Evolutionary conservation across 2,329 filamentous ascomycete species (phyloP), one percentile per base, ranked within the genome.

Genomic region (Lasiodiplodia sp.): DNA sequence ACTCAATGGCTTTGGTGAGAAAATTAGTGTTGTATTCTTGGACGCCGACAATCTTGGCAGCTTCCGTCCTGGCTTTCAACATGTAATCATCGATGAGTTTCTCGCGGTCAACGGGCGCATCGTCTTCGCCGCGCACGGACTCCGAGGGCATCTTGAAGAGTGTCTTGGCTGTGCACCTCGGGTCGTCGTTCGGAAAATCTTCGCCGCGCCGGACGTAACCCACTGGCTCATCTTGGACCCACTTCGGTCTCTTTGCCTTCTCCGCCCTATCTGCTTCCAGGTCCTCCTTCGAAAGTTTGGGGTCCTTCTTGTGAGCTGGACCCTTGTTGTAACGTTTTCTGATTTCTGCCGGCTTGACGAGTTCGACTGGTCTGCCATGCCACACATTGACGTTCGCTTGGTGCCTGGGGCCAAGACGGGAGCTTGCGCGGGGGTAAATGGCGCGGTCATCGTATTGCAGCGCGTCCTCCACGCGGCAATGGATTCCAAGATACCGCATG

Each of bases 401-500:
- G 79, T 98, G 94, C 67, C 94, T 90, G 11, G 94, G 93, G 8
- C 96, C 96, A 47, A 98, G 85, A 47, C 96, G 91, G 67, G 96
- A 98, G 77, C 94, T 96, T 18, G 96, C 95, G 72, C 96, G 91
- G 10, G 96, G 96, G 77, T 98, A 98, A 72, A 99, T 98, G 2
- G 84, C 83, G 72, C 96, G 91, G 79, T 99, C 96, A 76, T 99
- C 96, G 77, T 97, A 97, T 78, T 99, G 96, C 37, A 99, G 84
- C 0, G 93, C 96, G 82, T 99, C 96, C 79, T 98, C 94, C 0
- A 96, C 92, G 72, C 94, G 92, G 81, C 94, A 97, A 81, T 99
- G 96, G 73, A 97, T 94, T 47, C 96, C 96, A 7, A 99, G 83
- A 79, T 99, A 99, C 70, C 96, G 89, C 83, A 96, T 98, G 2